These are phyloP conservation scores for Perilla frutescens DNA, from an alignment of 257 asterid species.

Conservation along the genomic window DNA sequence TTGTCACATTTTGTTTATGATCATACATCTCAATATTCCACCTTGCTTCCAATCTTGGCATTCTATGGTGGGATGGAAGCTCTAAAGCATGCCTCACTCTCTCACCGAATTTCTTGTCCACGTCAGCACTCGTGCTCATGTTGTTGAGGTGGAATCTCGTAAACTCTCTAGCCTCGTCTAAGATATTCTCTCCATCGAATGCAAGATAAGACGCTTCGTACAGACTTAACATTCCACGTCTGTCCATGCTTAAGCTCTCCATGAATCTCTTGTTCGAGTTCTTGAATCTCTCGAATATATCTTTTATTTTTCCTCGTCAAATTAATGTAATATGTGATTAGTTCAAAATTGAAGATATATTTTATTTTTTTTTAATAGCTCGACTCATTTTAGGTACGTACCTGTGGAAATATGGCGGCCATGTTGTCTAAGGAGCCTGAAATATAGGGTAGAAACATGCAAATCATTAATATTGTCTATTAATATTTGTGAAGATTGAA, in stretches of 20 bases:
- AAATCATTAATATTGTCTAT: background rate
- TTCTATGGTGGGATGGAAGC: constrained; percentile 31
- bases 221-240: constrained; percentile 34
- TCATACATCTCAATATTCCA: constrained; percentile 34
- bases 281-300: constrained; percentile 33
- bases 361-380: too few species aligned
- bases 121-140: background rate
- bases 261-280: constrained; percentile 23
- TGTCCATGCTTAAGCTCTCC: constrained; percentile 20
- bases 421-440: constrained; percentile 36
- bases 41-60: constrained; percentile 33
- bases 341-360: too few species aligned
- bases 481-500: background rate
- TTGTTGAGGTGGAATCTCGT: constrained; percentile 27
- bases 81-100: constrained; percentile 28
- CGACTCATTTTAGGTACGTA: background rate
- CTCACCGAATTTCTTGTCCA: constrained; percentile 5
- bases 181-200: constrained; percentile 12
- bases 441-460: constrained; percentile 22
- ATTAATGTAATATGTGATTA: background rate
- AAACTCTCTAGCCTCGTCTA: constrained; percentile 36
- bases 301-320: background rate
- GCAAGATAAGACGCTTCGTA: constrained; percentile 41
- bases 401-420: constrained; percentile 40
- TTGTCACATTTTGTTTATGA: too few species aligned